A percentile compares a stretch with the other conserved stretches of the same genome.
These are phyloP conservation scores for Syzygium oleosum DNA, from an alignment of 345 rosid genomes.

Conservation along the genomic window DNA sequence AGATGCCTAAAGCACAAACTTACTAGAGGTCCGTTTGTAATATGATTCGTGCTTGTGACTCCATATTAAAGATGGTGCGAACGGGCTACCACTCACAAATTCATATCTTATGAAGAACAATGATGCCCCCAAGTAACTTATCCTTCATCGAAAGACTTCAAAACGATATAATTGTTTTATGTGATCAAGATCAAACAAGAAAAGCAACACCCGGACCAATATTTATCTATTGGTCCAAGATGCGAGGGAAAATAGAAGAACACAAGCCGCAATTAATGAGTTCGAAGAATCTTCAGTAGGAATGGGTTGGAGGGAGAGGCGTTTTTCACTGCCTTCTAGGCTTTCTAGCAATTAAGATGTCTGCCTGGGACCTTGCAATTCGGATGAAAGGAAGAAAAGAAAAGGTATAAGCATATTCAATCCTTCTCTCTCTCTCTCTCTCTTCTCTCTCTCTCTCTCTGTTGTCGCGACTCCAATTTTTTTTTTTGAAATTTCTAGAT, in stretches of 20 bases:
- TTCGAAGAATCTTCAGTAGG: background rate
- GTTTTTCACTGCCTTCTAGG: background rate
- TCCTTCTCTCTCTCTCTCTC: background rate
- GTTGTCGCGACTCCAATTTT: background rate
- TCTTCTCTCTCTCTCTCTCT: background rate
- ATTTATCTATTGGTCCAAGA: background rate
- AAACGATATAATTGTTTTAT: background rate
- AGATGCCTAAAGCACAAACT: background rate
- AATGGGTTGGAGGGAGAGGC: background rate
- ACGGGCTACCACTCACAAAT: background rate
- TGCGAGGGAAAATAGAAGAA: background rate
- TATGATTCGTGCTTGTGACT: background rate
- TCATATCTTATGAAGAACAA: background rate
- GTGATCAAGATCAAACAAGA: background rate
- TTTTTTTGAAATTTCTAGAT: background rate
- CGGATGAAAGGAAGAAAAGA: background rate
- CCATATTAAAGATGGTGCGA: background rate
- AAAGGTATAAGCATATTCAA: background rate
- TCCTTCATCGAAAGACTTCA: background rate
- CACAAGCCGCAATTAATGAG: background rate
- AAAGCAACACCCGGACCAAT: background rate
- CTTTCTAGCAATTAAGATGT: background rate
- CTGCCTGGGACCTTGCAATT: slow-evolving; percentile 3
- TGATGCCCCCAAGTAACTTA: background rate
- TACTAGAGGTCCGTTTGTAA: background rate